phyloP scores from a whole-genome alignment of 805 yeast species.

The Metschnikowia corniflorae region DNA sequence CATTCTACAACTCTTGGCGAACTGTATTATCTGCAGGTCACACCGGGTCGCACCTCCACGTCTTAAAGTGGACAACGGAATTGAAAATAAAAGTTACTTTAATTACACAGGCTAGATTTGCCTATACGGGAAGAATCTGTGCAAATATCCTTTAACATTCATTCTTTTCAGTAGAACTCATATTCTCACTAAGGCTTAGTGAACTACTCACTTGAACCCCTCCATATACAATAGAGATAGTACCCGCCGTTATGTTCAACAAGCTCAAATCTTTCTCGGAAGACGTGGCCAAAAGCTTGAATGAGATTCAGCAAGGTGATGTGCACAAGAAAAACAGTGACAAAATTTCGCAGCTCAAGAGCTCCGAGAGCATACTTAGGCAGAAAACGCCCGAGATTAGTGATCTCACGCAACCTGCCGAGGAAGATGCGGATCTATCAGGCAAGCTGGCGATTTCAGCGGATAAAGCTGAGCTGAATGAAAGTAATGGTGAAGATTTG shows the following conservation, averaged over 20 bases:
- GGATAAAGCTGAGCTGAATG: neutral
- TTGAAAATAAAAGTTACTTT: no score
- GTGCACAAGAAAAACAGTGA: conserved; percentile 10
- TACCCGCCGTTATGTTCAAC: conserved; percentile 31
- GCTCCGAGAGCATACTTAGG: conserved; percentile 31
- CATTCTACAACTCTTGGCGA: no score
- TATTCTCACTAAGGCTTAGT: no score
- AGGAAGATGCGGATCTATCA: conserved; percentile 23
- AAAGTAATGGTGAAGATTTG: neutral
- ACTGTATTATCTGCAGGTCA: no score
- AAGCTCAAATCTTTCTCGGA: conserved; percentile 41
- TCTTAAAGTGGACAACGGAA: no score
- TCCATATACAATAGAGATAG: no score
- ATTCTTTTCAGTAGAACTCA: no score
- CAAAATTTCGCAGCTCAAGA: conserved; percentile 30
- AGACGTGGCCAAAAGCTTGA: conserved; percentile 43
- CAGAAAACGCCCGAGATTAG: conserved; percentile 47
- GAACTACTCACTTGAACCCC: no score
- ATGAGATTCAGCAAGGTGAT: conserved; percentile 26
- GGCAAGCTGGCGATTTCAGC: neutral
- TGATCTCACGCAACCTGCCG: conserved; percentile 46
- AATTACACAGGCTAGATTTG: no score
- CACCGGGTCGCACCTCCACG: no score
- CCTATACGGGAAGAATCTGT: no score
- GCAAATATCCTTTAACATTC: no score